Base-by-base conservation (phyloP, 2,329 filamentous ascomycete genomes). In the Pseudogymnoascus sp. region DNA sequence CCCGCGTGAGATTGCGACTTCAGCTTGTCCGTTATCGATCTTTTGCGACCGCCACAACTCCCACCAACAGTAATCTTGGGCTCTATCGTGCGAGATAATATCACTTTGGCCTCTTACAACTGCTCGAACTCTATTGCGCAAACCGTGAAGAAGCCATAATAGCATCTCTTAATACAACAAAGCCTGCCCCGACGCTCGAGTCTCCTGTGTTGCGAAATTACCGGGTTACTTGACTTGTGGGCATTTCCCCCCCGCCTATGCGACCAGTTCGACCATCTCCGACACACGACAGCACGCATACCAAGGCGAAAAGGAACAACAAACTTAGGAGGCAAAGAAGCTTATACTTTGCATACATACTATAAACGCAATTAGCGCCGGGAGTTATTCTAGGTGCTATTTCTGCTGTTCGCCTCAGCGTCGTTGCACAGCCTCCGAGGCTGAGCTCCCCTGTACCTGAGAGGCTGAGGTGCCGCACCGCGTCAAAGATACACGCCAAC, bases 371-470 rank as follows among this genome's bases (percentile, higher is more conserved):
- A 45, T 45, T 45, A 45, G 40, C 40, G 40, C 40, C 40, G 40
- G 40, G 40, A 45, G 40, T 45, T 45, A 27, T 45, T 45, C 40
- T 45, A 6, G 40, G 40, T 45, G 40, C 40, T 10, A 13, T 45
- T 27, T 45, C 15, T 45, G 40, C 21, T 45, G 21, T 45, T 25
- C 40, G 40, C 40, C 40, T 45, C 21, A 45, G 12, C 21, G 3
- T 45, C 40, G 21, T 27, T 45, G 40, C 21, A 45, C 40, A 45
- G 40, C 40, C 40, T 45, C 40, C 12, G 40, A 45, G 52, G 52
- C 52, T 33, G 29, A 33, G 52, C 52, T 36, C 29, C 52, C 52
- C 27, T 36, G 52, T 58, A 58, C 52, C 52, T 58, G 27, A 58
- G 55, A 58, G 35, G 55, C 31, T 37, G 29, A 37, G 35, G 31